phyloP scores from a whole-genome alignment of 31 red algal genomes.

The Porphyra umbilicalis region DNA sequence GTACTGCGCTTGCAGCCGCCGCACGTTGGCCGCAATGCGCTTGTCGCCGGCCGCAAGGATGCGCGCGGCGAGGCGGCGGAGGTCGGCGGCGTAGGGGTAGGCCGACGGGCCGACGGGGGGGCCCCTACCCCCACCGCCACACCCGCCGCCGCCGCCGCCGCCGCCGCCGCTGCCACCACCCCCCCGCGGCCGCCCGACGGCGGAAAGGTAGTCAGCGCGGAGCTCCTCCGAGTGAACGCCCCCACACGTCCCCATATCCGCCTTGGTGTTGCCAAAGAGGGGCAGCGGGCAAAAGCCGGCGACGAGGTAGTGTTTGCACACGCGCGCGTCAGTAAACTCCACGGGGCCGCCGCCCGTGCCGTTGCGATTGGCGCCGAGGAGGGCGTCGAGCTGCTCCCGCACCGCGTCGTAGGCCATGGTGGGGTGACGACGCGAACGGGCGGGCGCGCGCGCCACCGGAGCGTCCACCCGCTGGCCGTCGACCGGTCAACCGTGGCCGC shows the following conservation, averaged over 20 bases:
- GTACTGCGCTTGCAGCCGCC: constrained; percentile 65
- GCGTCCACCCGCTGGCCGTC: too few relatives aligned
- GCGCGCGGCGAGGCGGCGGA: background rate
- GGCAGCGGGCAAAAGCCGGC: constrained; percentile 64
- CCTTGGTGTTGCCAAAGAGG: constrained; percentile 68
- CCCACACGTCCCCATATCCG: constrained; percentile 52
- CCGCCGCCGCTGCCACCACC: constrained; percentile 7
- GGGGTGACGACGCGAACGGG: too few relatives aligned
- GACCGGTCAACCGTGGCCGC: too few relatives aligned
- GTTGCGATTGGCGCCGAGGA: constrained; percentile 76
- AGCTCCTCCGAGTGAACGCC: constrained; percentile 28
- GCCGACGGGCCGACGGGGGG: background rate
- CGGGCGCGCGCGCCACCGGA: too few relatives aligned
- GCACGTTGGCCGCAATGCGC: constrained; percentile 40
- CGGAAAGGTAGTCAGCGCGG: constrained; percentile 19
- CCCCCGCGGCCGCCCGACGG: constrained; percentile 6
- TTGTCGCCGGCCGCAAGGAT: constrained; percentile 68
- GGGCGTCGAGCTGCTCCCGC: constrained; percentile 75
- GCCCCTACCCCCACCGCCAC: background rate
- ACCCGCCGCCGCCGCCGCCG: constrained; percentile 18
- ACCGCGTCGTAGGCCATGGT: constrained; percentile 82
- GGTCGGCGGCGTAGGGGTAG: background rate
- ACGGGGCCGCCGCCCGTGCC: constrained; percentile 33
- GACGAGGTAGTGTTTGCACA: constrained; percentile 76
- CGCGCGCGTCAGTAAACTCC: constrained; percentile 37